These are phyloP conservation scores for Picochlorum sp. DNA, from an alignment of 139 green algal species.

Conservation along the genomic window DNA sequence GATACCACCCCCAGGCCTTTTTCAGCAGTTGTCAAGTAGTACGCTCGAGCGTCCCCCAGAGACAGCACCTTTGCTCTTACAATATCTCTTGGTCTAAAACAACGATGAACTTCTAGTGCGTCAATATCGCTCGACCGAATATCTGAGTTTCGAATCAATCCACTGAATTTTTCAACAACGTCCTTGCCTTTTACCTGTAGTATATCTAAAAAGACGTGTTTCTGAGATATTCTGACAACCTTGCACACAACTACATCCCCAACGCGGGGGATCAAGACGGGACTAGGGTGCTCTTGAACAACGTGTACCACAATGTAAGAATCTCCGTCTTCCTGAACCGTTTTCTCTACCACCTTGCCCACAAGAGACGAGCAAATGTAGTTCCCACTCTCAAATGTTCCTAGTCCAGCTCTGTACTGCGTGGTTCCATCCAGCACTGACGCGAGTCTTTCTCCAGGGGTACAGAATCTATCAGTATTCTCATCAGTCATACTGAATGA, in stretches of 20 bases:
- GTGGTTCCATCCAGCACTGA: neutral
- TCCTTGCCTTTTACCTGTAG: slow-evolving; percentile 52
- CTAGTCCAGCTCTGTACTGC: slow-evolving; percentile 30
- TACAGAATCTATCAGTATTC: neutral
- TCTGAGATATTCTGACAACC: slow-evolving; percentile 34
- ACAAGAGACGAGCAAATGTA: slow-evolving; percentile 45
- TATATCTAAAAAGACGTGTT: slow-evolving; percentile 45
- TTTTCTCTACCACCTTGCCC: slow-evolving; percentile 18
- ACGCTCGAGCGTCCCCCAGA: slow-evolving; percentile 76
- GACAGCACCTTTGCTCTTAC: slow-evolving; percentile 66
- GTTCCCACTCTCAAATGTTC: slow-evolving; percentile 36
- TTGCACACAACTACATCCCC: slow-evolving; percentile 36
- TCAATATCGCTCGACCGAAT: slow-evolving; percentile 79
- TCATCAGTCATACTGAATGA: neutral
- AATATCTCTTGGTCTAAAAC: slow-evolving; percentile 87
- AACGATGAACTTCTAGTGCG: slow-evolving; percentile 70
- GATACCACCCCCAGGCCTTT: slow-evolving; percentile 87
- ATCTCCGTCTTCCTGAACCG: neutral
- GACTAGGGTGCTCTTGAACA: slow-evolving; percentile 4
- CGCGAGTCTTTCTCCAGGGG: slow-evolving; percentile 6
- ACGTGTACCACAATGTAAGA: slow-evolving; percentile 23
- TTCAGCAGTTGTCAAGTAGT: slow-evolving; percentile 80
- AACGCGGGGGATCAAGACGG: slow-evolving; percentile 20
- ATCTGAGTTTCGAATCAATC: slow-evolving; percentile 67
- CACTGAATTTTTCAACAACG: slow-evolving; percentile 50